phyloP scores from a whole-genome alignment of 257 asterid genomes.

The Cordia subcordata region DNA sequence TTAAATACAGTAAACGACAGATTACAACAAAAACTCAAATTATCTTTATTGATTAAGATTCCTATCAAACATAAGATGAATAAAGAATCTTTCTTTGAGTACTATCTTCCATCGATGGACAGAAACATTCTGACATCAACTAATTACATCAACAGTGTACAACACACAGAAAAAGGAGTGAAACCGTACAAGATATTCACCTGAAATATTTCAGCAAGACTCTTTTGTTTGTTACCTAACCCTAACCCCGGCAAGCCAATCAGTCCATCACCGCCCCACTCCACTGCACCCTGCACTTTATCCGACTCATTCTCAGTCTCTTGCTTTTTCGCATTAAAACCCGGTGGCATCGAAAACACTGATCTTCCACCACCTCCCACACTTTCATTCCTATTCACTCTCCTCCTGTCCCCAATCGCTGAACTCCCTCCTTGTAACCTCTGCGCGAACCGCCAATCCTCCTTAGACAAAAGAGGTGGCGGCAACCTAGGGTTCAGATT shows the following conservation, averaged over 20 bases:
- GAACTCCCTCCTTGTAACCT: conserved; percentile 17
- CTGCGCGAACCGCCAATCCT: conserved; percentile 23
- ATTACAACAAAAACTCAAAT: too few relatives aligned
- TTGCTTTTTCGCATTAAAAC: conserved; percentile 11
- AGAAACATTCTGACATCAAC: not conserved
- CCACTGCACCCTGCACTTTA: conserved; percentile 5
- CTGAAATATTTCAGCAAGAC: conserved; percentile 21
- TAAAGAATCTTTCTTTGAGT: too few relatives aligned
- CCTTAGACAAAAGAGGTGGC: conserved; percentile 18
- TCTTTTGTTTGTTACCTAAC: conserved; percentile 20
- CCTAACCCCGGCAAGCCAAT: conserved; percentile 25
- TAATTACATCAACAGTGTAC: not conserved
- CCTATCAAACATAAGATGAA: not conserved
- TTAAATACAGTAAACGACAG: too few relatives aligned
- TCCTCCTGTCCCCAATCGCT: conserved; percentile 19
- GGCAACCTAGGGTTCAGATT: conserved; percentile 26
- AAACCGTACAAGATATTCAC: conserved; percentile 6
- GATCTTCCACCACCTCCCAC: conserved; percentile 14
- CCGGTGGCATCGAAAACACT: conserved; percentile 13
- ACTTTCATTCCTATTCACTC: conserved; percentile 8
- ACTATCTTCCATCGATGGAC: not conserved
- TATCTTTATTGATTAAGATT: too few relatives aligned
- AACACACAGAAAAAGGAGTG: not conserved
- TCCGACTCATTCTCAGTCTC: conserved; percentile 11
- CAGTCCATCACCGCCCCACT: conserved; percentile 22